Conservation (phyloP, 1,284 basidiomycete species). For the Stereum hirsutum region DNA sequence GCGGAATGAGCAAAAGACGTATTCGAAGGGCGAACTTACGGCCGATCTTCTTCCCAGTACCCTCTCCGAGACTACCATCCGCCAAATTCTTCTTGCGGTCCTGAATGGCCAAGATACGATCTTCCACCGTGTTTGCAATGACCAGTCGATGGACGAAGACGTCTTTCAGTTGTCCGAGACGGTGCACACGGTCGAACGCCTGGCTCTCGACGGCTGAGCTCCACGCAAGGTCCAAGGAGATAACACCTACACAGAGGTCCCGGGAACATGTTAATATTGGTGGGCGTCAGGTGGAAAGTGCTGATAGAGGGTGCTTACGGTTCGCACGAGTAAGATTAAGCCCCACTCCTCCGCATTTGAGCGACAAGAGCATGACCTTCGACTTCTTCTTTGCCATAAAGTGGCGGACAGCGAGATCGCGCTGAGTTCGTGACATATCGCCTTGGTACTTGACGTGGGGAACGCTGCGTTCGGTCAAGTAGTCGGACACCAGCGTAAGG, state of each 20-base stretch:
- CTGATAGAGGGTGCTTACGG: constrained; percentile 22
- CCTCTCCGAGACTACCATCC: constrained; percentile 52
- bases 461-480: constrained; percentile 38
- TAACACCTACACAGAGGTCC: constrained; percentile 33
- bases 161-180: constrained; percentile 41
- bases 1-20: not conserved
- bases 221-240: constrained; percentile 55
- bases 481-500: constrained; percentile 44
- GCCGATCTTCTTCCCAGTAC: constrained; percentile 43
- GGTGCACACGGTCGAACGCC: constrained; percentile 39
- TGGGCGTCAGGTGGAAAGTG: constrained; percentile 3
- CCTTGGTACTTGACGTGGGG: constrained; percentile 53
- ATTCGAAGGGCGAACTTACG: constrained; percentile 27
- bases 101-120: constrained; percentile 49
- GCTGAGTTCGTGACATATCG: constrained; percentile 41
- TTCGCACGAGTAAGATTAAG: constrained; percentile 52
- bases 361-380: constrained; percentile 45
- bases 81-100: constrained; percentile 48
- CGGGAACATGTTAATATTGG: not conserved
- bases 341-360: constrained; percentile 55
- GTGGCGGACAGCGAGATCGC: constrained; percentile 39
- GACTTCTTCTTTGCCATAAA: constrained; percentile 52
- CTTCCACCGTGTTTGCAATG: constrained; percentile 48
- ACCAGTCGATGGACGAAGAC: constrained; percentile 55
- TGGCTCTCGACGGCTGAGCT: constrained; percentile 49